These are phyloP conservation scores for Lecanosticta acicola DNA, from an alignment of 2,329 filamentous ascomycete species.

Conservation along the genomic window DNA sequence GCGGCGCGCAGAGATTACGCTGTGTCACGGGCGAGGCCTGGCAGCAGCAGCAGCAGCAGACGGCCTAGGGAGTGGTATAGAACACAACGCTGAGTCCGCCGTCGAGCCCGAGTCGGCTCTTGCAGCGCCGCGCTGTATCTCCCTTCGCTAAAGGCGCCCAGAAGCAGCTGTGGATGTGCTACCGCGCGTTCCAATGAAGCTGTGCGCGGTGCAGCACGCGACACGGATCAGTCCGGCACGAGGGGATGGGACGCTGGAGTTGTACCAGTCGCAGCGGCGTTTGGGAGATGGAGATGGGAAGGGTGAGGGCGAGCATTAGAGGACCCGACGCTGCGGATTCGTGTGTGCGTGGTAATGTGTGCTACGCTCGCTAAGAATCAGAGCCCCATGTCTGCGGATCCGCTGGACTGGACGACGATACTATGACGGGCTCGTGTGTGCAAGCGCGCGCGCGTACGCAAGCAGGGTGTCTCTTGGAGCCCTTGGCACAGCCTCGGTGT, in stretches of 20 bases:
- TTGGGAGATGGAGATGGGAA: conserved; percentile 8
- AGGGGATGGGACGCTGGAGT: conserved; percentile 35
- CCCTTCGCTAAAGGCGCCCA: conserved; percentile 8
- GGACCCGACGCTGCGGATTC: conserved; percentile 14
- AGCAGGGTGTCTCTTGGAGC: too few species aligned
- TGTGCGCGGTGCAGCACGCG: conserved; percentile 9
- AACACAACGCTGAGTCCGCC: conserved; percentile 2
- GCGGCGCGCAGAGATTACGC: conserved; percentile 14
- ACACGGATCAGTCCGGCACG: conserved; percentile 30
- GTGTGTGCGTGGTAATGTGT: conserved; percentile 16
- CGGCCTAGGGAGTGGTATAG: too few species aligned
- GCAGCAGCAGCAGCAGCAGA: too few species aligned
- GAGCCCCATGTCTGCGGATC: conserved; percentile 22
- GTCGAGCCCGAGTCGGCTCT: conserved; percentile 6
- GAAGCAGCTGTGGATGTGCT: conserved; percentile 13
- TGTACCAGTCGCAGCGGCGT: conserved; percentile 30
- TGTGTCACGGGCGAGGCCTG: conserved; percentile 6
- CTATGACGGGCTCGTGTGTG: conserved; percentile 1
- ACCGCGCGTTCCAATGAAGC: conserved; percentile 16
- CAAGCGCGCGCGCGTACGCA: neutral
- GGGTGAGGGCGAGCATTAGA: conserved; percentile 22
- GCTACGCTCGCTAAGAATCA: conserved; percentile 25
- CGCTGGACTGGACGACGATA: neutral
- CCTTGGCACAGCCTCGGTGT: too few species aligned
- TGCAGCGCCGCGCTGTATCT: conserved; percentile 12